Percentiles rank a stretch among this genome's conserved stretches.
Conservation (phyloP, 768 basidiomycete species). For the Termitomyces sp. region DNA sequence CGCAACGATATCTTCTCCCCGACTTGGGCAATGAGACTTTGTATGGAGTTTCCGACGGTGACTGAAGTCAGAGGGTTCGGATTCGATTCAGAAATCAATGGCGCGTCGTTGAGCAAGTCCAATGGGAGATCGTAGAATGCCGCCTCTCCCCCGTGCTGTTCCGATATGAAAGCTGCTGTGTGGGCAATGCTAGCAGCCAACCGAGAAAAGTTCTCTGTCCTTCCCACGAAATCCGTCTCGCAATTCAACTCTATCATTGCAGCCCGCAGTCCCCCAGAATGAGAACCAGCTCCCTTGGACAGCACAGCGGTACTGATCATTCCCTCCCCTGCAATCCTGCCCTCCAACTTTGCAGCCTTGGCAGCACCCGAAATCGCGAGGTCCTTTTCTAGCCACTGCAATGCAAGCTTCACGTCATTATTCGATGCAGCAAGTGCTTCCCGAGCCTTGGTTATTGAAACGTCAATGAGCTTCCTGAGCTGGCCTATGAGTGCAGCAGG, state of each 20-base stretch:
- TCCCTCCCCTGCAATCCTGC: conserved; percentile 72
- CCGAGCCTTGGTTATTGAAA: conserved; percentile 83
- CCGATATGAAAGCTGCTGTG: conserved; percentile 69
- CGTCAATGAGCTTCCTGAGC: conserved; percentile 74
- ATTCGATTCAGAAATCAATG: conserved; percentile 46
- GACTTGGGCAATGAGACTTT: conserved; percentile 65
- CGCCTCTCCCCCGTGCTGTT: conserved; percentile 23
- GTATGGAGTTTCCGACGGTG: conserved; percentile 60
- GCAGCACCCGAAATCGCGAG: conserved; percentile 61
- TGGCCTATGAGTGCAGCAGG: conserved; percentile 78
- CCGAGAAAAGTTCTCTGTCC: conserved; percentile 75
- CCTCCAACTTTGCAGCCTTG: conserved; percentile 80
- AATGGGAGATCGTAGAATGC: conserved; percentile 47
- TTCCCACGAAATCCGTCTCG: conserved; percentile 94
- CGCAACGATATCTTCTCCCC: conserved; percentile 75
- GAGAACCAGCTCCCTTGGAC: conserved; percentile 48
- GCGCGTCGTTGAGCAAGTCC: conserved; percentile 51
- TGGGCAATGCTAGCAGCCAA: conserved; percentile 79
- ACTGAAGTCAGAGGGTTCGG: conserved; percentile 28
- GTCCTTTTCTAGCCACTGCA: conserved; percentile 80
- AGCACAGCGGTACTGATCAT: conserved; percentile 73
- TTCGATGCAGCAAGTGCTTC: conserved; percentile 75
- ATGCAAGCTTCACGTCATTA: conserved; percentile 68
- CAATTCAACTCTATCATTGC: conserved; percentile 92
- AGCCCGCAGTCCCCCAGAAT: conserved; percentile 54